Base-by-base conservation (phyloP, 1,284 basidiomycete species). In the Ceratobasidium papillatum region DNA sequence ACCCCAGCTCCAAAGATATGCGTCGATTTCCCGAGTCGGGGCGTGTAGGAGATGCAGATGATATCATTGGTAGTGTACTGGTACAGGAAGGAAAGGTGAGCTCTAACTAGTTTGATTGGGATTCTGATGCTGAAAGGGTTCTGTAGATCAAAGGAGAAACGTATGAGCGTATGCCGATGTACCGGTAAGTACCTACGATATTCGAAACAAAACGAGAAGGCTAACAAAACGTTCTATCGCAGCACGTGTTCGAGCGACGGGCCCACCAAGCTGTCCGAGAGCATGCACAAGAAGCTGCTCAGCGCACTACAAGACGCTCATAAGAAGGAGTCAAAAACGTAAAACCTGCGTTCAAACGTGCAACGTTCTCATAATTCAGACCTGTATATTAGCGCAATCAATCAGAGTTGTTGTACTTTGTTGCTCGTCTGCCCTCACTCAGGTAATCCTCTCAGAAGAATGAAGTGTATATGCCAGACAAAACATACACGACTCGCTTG, bases 151-250 rank as follows among this genome's bases (percentile, higher is more conserved):
- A 87, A 9, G 79, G 88, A 0, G 88, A 90, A 14, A 93, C 92
- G 0, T 94, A 94, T 78, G 87, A 91, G 78, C 85, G 90, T 1
- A 94, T 94, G 92, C 91, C 92, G 0, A 85, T 91, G 3, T 94
- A 94, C 80, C 87, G 92, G 32, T 78, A 19, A 45, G 75, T 61
- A 14, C 19, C 27, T 36, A 12, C 2, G n/a, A 4, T 36, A 25
- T 22, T 49, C 17, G 19, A 14, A 22, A n/a, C 45, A 34, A 19
- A 25, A n/a, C n/a, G 27, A 22, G 22, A 32, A 11, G 11, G 8
- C 62, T 45, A 61, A 49, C 41, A 38, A 36, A 51, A 11, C 7
- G 14, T 59, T 8, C 11, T 19, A 17, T n/a, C 22, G n/a, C 38
- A 77, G 76, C 12, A 69, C 94, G 19, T 91, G 89, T 80, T 94